Evolutionary conservation across 768 basidiomycete genomes (phyloP).

Genomic region (Flagelloscypha sp.): DNA sequence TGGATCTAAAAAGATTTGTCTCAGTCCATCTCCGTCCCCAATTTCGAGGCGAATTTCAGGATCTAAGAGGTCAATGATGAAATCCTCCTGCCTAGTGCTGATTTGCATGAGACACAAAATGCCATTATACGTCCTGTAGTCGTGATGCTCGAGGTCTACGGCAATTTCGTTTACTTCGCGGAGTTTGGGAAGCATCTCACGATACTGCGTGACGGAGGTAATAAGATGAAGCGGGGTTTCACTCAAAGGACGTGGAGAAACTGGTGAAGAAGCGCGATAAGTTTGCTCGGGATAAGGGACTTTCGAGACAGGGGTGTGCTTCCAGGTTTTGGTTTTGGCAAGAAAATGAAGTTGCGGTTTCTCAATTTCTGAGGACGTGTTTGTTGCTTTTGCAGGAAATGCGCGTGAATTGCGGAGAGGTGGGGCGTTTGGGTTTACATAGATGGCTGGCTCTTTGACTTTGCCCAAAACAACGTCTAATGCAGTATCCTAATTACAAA

Average conservation of each 20-base stretch:
- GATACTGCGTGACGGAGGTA: conserved; percentile 45
- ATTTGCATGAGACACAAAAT: conserved; percentile 94
- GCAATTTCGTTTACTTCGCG: conserved; percentile 69
- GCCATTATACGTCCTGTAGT: conserved; percentile 73
- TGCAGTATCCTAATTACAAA: conserved; percentile 57
- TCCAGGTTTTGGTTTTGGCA: too few species aligned
- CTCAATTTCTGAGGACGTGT: too few species aligned
- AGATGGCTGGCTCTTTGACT: conserved; percentile 58
- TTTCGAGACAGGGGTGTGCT: too few species aligned
- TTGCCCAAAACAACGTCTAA: conserved; percentile 73
- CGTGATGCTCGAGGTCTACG: conserved; percentile 92
- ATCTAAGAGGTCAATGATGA: conserved; percentile 79
- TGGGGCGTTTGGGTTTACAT: conserved; percentile 43
- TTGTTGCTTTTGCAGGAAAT: too few species aligned
- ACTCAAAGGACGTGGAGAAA: conserved; percentile 50
- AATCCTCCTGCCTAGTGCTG: conserved; percentile 77
- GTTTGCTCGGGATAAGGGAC: conserved; percentile 67
- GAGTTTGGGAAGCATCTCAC: conserved; percentile 61
- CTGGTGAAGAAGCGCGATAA: conserved; percentile 45
- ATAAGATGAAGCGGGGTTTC: conserved; percentile 67
- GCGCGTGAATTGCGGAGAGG: conserved; percentile 73
- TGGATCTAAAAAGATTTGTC: conserved; percentile 82
- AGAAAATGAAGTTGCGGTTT: too few species aligned
- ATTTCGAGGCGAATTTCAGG: too few species aligned
- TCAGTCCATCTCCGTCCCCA: conserved; percentile 74